Evolutionary conservation across 768 basidiomycete species (phyloP).

Genomic region (Dendrothele bispora): DNA sequence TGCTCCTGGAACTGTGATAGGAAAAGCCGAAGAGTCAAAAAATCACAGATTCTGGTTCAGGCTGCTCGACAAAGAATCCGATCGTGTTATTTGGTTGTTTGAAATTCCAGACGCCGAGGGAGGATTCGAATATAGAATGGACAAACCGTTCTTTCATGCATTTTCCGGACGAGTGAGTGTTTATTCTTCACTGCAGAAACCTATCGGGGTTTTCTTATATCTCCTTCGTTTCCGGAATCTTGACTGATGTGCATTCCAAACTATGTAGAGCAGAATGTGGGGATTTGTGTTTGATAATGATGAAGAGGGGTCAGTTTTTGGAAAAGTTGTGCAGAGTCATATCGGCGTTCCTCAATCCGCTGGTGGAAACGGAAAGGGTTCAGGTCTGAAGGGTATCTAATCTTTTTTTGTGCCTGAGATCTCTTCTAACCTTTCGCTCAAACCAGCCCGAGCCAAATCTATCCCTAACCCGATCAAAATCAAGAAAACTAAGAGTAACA

Average conservation of each 20-base stretch:
- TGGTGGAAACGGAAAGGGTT: no score
- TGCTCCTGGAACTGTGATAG: no score
- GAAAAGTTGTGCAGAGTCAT: conserved; percentile 33
- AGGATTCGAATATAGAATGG: conserved; percentile 72
- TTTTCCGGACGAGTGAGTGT: conserved; percentile 80
- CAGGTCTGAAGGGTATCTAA: no score
- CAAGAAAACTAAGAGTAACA: no score
- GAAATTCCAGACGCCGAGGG: conserved; percentile 55
- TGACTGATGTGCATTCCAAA: conserved; percentile 51
- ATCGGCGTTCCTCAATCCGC: no score
- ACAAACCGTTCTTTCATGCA: conserved; percentile 90
- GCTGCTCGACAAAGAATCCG: conserved; percentile 55
- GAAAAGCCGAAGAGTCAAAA: background rate
- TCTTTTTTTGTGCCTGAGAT: no score
- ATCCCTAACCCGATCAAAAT: no score
- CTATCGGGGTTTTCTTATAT: background rate
- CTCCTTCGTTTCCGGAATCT: background rate
- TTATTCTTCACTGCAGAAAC: background rate
- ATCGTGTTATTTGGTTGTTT: conserved; percentile 69
- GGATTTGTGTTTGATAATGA: conserved; percentile 54
- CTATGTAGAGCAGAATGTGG: conserved; percentile 49
- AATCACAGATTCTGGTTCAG: conserved; percentile 57
- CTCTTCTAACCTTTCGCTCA: no score
- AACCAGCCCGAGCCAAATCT: no score
- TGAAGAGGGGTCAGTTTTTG: conserved; percentile 42